Evolutionary conservation across 1,284 basidiomycete genomes (phyloP).

Genomic region (Caloboletus firmus): DNA sequence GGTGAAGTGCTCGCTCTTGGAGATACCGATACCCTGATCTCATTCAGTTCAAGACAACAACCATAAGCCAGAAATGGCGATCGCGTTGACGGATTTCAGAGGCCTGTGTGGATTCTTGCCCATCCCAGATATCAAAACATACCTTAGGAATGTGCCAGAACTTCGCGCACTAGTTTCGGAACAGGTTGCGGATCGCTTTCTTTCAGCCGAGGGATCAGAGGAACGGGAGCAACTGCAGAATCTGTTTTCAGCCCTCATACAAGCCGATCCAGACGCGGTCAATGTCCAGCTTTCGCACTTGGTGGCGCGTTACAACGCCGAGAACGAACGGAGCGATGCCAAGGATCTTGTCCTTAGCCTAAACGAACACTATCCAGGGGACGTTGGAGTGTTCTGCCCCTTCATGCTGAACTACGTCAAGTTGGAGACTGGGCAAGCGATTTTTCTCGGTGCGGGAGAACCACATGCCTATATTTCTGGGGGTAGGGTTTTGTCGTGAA

Average conservation of each 20-base stretch:
- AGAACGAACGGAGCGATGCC: conserved; percentile 47
- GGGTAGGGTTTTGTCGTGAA: conserved; percentile 49
- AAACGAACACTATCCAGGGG: conserved; percentile 83
- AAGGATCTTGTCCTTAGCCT: conserved; percentile 72
- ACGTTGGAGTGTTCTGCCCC: conserved; percentile 93
- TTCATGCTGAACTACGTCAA: conserved; percentile 89
- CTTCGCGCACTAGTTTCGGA: conserved; percentile 71
- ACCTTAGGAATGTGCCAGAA: conserved; percentile 76
- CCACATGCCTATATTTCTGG: conserved; percentile 96
- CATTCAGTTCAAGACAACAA: conserved; percentile 61
- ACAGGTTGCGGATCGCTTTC: conserved; percentile 50
- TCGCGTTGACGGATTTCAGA: conserved; percentile 89
- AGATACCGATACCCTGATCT: neutral
- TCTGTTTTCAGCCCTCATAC: conserved; percentile 86
- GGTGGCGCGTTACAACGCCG: conserved; percentile 59
- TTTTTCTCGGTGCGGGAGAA: conserved; percentile 94
- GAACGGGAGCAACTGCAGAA: conserved; percentile 47
- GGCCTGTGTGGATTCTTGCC: conserved; percentile 94
- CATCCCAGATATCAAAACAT: conserved; percentile 65
- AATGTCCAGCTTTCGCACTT: conserved; percentile 59
- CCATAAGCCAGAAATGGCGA: conserved; percentile 98
- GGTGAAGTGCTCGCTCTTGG: conserved; percentile 47
- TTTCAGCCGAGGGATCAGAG: conserved; percentile 45
- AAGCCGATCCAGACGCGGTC: conserved; percentile 55
- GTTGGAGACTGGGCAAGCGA: conserved; percentile 82